A percentile compares a stretch with the other conserved stretches of the same genome.
Evolutionary conservation across 164 flowering plant species (phyloP).

Genomic region (Saururus chinensis): DNA sequence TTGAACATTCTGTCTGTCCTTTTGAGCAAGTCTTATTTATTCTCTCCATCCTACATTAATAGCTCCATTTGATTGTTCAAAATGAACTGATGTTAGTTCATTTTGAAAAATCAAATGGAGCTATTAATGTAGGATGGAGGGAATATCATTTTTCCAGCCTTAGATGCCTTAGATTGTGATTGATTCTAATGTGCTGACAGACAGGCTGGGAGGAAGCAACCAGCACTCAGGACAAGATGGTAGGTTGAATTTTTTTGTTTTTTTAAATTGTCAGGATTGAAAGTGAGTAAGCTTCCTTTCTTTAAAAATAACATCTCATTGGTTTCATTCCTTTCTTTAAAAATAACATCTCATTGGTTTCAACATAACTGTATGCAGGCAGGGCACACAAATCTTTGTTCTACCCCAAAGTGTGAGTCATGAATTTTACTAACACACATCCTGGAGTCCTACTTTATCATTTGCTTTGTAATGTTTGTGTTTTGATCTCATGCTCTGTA

Average conservation of each 20-base stretch:
- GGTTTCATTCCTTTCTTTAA: background rate
- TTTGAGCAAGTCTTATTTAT: background rate
- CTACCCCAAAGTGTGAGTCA: slow-evolving; percentile 33
- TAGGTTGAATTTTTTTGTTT: slow-evolving; percentile 18
- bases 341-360: background rate
- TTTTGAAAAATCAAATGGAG: too few relatives aligned
- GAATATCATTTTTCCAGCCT: background rate
- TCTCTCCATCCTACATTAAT: too few relatives aligned
- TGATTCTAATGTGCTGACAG: slow-evolving; percentile 33
- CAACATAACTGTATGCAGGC: slow-evolving; percentile 23
- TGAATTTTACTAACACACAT: background rate
- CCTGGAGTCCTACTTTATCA: background rate
- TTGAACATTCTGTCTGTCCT: background rate
- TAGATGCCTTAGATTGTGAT: slow-evolving; percentile 8
- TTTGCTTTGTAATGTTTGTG: background rate
- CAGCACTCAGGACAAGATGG: slow-evolving; percentile 15
- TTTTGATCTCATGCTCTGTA: background rate
- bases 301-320: background rate
- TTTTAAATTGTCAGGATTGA: background rate
- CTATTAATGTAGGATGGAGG: too few relatives aligned
- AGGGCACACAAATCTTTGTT: slow-evolving; percentile 18
- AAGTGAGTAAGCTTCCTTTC: background rate
- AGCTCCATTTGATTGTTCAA: too few relatives aligned
- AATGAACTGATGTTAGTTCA: background rate
- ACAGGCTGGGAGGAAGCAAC: slow-evolving; percentile 24